Evolutionary conservation across 2,329 filamentous ascomycete species (phyloP), one percentile per base, ranked within the genome.

Genomic region (Fusarium transvaalense): DNA sequence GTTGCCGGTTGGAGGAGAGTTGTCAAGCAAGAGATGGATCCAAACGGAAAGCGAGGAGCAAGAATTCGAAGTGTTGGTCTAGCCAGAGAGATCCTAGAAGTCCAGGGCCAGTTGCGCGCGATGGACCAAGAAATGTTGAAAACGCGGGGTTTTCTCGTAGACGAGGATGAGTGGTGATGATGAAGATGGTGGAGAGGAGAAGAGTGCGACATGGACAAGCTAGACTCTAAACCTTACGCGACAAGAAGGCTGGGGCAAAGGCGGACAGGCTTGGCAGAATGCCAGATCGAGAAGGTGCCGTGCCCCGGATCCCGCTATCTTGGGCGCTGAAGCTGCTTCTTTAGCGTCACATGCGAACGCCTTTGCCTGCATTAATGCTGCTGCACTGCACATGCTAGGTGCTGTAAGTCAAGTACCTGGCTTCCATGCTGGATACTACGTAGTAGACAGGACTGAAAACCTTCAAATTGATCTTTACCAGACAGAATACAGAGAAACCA

Each of bases 1-100:
- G 80, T 81, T 86, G 78, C 73, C 71, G 74, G 60, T 68, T 31
- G 56, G 46, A 66, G 57, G 47, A 57, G 47, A 38, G 56, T 64
- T 38, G 65, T 62, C 54, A 68, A 64, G 54, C 43, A 27, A 47
- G 31, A 37, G 35, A 42, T 45, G 55, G 64, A 66, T 71, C 69
- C 71, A 68, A 67, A 45, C 39, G 56, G 54, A 45, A 42, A 25
- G 17, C 12, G 37, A 52, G 17, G 32, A 45, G 47, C 38, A 64
- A 62, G 50, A 62, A 64, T 46, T 54, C 53, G 63, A 59, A 52
- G 23, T 38, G 32, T 39, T 53, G 42, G 59, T 61, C 41, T 51
- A 71, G 56, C 54, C 61, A 53, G 35, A 56, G 57, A 54, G 21
- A 55, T 54, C 66, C 72, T 68, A 61, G 71, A 63, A 59, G 53